These are phyloP conservation scores for Domatiomyces catenatus DNA, from an alignment of 2,329 filamentous ascomycete genomes.

Conservation along the genomic window DNA sequence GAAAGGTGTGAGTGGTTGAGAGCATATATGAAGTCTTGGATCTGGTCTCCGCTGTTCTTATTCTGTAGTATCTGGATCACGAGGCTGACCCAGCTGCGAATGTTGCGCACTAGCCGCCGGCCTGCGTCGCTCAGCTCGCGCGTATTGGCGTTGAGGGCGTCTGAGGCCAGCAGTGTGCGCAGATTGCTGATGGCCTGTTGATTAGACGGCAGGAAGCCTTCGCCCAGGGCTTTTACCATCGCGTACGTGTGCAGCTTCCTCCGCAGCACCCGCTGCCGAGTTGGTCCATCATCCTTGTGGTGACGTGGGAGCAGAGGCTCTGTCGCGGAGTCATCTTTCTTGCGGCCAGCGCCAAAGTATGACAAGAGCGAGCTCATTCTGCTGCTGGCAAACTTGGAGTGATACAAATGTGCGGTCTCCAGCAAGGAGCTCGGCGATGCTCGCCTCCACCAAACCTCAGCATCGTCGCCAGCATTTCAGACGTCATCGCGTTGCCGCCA, in stretches of 20 bases:
- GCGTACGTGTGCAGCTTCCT: constrained; percentile 81
- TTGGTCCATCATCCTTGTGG: constrained; percentile 61
- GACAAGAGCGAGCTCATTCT: constrained; percentile 37
- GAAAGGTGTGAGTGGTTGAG: constrained; percentile 57
- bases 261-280: constrained; percentile 59
- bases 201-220: constrained; percentile 85
- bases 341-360: constrained; percentile 47
- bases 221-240: constrained; percentile 65
- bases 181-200: constrained; percentile 69
- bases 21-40: constrained; percentile 87
- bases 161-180: constrained; percentile 60
- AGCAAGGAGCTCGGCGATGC: neutral
- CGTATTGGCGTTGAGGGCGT: constrained; percentile 61
- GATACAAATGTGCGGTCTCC: neutral
- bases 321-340: constrained; percentile 41
- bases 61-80: constrained; percentile 67
- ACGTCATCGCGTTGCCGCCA: neutral
- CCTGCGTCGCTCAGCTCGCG: constrained; percentile 64
- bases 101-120: constrained; percentile 53
- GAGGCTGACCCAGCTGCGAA: constrained; percentile 58
- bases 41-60: constrained; percentile 72
- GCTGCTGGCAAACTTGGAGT: neutral
- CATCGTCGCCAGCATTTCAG: neutral
- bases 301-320: constrained; percentile 61
- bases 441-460: neutral